Conservation (phyloP, 306 rosid genomes). For the Begonia peltatifolia region DNA sequence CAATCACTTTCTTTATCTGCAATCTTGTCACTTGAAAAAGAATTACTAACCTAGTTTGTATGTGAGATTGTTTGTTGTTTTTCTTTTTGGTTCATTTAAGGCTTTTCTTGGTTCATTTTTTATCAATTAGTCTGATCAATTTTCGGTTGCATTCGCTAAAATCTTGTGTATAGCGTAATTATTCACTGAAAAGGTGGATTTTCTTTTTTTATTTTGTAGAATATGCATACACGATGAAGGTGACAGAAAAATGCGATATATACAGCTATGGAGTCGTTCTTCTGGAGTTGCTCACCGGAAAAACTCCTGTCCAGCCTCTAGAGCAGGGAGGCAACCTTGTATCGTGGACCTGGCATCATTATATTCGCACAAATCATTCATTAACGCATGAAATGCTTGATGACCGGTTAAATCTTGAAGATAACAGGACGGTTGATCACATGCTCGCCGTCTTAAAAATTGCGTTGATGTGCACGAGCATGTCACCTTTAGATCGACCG, state of each 20-base stretch:
- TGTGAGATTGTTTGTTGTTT: too few species aligned
- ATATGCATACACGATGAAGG: constrained; percentile 98
- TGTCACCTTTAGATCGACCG: constrained; percentile 56
- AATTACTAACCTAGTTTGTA: too few species aligned
- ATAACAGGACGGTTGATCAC: constrained; percentile 39
- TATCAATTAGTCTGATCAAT: too few species aligned
- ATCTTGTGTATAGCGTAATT: too few species aligned
- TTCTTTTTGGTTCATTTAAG: too few species aligned
- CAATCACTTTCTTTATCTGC: too few species aligned
- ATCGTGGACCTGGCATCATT: constrained; percentile 43
- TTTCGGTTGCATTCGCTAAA: too few species aligned
- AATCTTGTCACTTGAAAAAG: too few species aligned
- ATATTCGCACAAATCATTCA: constrained; percentile 30
- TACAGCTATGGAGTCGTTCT: constrained; percentile 95
- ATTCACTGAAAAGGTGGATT: background rate
- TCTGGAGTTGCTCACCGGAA: constrained; percentile 77
- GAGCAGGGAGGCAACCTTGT: constrained; percentile 94
- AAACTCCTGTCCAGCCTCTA: constrained; percentile 75
- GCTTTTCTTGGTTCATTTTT: too few species aligned
- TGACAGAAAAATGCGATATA: constrained; percentile 89
- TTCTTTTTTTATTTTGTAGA: constrained; percentile 32
- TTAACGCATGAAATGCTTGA: constrained; percentile 57
- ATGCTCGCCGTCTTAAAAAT: constrained; percentile 72
- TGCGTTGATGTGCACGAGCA: constrained; percentile 70
- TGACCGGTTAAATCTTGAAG: constrained; percentile 48